phyloP scores from a whole-genome alignment of 495 filamentous ascomycete species.

The Xanthoparmelia taractica region DNA sequence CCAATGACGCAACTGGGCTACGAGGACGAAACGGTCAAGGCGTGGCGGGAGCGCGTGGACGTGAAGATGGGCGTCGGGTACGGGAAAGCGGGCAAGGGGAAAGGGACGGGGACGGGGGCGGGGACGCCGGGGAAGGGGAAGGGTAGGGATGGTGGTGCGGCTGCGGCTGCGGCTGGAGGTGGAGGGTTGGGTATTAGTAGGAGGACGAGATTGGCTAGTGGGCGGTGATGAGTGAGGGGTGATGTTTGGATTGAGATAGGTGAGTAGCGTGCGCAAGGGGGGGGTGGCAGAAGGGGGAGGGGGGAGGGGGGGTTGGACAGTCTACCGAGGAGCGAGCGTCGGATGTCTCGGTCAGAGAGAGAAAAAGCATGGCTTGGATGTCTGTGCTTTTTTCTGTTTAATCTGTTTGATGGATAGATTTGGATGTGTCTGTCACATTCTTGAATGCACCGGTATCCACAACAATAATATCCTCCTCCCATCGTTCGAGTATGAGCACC shows the following conservation, averaged over 20 bases:
- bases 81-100: slow-evolving; percentile 28
- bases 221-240: neutral
- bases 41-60: slow-evolving; percentile 43
- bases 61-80: slow-evolving; percentile 37
- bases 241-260: neutral
- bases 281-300: too few species aligned
- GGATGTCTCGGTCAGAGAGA: neutral
- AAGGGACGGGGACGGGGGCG: slow-evolving; percentile 30
- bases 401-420: neutral
- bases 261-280: too few species aligned
- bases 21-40: slow-evolving; percentile 44
- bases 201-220: slow-evolving; percentile 35
- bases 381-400: neutral
- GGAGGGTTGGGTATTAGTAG: slow-evolving; percentile 22
- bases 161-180: too few species aligned
- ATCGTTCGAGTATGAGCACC: neutral
- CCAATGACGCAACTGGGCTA: slow-evolving; percentile 50
- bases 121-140: slow-evolving; percentile 24
- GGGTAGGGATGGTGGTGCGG: slow-evolving; percentile 19
- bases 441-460: neutral
- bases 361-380: neutral
- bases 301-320: neutral
- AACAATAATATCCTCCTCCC: neutral
- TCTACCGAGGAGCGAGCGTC: neutral
- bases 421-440: neutral